These are phyloP conservation scores for Talaromyces marneffei DNA, from an alignment of 2,329 filamentous ascomycete genomes.

Conservation along the genomic window DNA sequence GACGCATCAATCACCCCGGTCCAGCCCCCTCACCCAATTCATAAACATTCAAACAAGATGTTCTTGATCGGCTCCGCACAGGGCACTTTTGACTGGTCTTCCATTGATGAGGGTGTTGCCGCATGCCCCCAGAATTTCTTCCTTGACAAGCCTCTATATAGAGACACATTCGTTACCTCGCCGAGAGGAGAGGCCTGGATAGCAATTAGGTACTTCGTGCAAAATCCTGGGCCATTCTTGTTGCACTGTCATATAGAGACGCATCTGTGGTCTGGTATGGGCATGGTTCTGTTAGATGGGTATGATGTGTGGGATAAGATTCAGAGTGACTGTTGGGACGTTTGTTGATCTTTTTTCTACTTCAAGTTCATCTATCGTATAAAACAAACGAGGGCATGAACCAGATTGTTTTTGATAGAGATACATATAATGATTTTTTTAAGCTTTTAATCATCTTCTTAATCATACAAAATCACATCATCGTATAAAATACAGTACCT, in stretches of 20 bases:
- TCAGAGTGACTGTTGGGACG: conserved; percentile 20
- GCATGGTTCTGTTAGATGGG: conserved; percentile 45
- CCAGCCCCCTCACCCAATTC: conserved; percentile 55
- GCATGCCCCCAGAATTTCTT: conserved; percentile 51
- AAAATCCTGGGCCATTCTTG: conserved; percentile 51
- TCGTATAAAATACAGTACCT: not conserved
- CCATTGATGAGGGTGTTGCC: conserved; percentile 48
- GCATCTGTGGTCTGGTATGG: conserved; percentile 53
- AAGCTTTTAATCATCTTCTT: too few relatives aligned
- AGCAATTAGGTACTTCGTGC: conserved; percentile 49
- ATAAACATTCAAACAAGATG: conserved; percentile 60
- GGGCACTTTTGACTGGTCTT: conserved; percentile 48
- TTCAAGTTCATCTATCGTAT: not conserved
- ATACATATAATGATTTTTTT: not conserved
- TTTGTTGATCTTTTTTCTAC: not conserved
- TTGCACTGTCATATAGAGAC: conserved; percentile 54
- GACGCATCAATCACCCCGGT: conserved; percentile 29
- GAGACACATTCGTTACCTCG: conserved; percentile 45
- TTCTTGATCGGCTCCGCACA: conserved; percentile 51
- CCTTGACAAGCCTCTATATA: conserved; percentile 48
- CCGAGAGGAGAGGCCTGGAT: conserved; percentile 40
- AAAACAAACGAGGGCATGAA: not conserved
- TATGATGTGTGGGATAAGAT: conserved; percentile 31
- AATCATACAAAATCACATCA: too few relatives aligned
- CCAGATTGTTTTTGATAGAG: not conserved